These are phyloP conservation scores for Apophysomyces ossiformis DNA, from an alignment of 371 early-diverging fungal species.

Conservation along the genomic window DNA sequence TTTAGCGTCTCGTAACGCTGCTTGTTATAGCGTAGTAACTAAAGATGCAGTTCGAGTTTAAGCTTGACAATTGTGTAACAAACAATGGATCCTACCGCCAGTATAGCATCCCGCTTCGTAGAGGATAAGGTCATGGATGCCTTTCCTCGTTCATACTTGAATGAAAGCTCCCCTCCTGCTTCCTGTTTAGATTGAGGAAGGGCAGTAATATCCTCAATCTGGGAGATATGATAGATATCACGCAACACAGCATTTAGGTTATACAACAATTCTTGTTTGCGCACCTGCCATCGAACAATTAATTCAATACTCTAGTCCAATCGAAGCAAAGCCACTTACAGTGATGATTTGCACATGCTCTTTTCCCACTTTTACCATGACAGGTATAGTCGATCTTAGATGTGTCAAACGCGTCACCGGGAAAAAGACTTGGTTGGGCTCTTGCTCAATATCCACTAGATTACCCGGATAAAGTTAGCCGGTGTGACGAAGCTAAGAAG, in stretches of 20 bases:
- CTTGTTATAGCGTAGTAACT: slow-evolving; percentile 69
- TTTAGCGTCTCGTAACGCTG: slow-evolving; percentile 71
- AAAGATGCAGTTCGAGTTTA: slow-evolving; percentile 22
- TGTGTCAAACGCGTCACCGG: slow-evolving; percentile 69
- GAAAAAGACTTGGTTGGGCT: slow-evolving; percentile 59
- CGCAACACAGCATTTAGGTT: slow-evolving; percentile 75
- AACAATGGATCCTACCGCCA: slow-evolving; percentile 39
- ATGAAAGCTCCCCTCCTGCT: slow-evolving; percentile 76
- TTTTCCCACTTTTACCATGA: slow-evolving; percentile 78
- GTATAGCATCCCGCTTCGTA: slow-evolving; percentile 75
- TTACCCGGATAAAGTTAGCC: slow-evolving; percentile 5
- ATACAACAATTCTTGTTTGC: slow-evolving; percentile 68
- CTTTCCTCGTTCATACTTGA: slow-evolving; percentile 75
- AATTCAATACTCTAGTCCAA: background rate
- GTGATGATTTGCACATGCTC: slow-evolving; percentile 85
- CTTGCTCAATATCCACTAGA: slow-evolving; percentile 69
- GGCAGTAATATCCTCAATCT: slow-evolving; percentile 74
- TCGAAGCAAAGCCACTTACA: slow-evolving; percentile 25
- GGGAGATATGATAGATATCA: slow-evolving; percentile 87
- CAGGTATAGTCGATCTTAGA: slow-evolving; percentile 66
- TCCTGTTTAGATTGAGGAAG: slow-evolving; percentile 56
- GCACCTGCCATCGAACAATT: slow-evolving; percentile 18
- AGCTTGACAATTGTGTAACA: slow-evolving; percentile 27
- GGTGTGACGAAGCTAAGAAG: background rate
- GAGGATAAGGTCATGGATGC: slow-evolving; percentile 73